Conservation (phyloP, 108 stramenopile genomes). For the Skeletonema tropicum region DNA sequence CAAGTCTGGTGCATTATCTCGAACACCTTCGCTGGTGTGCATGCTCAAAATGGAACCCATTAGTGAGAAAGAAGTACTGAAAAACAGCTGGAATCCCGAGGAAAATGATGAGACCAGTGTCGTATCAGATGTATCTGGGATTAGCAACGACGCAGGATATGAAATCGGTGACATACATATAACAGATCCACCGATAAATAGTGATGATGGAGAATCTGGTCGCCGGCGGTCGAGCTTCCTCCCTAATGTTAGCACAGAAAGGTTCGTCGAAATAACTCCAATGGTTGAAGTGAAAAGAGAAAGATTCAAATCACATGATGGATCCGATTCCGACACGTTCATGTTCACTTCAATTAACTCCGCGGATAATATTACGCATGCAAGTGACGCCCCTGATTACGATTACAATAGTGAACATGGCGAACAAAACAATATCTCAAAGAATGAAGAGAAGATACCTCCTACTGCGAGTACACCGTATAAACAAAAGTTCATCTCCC, state of each 20-base stretch:
- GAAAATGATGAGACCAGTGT: background rate
- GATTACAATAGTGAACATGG: constrained; percentile 15
- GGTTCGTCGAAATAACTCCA: background rate
- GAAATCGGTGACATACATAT: background rate
- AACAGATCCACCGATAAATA: background rate
- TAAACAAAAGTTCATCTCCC: constrained; percentile 8
- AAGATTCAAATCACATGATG: background rate
- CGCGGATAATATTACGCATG: constrained; percentile 14
- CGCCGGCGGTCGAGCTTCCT: background rate
- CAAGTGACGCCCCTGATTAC: constrained; percentile 17
- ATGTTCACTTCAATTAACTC: constrained; percentile 6
- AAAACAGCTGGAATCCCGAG: background rate
- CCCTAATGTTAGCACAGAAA: background rate
- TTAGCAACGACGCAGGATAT: background rate
- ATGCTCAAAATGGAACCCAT: constrained; percentile 1
- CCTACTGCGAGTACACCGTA: background rate
- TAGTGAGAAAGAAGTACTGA: background rate
- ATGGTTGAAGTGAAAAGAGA: background rate
- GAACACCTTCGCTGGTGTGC: background rate
- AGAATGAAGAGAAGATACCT: background rate
- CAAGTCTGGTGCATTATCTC: background rate
- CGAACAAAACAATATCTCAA: background rate
- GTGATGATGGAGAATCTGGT: background rate
- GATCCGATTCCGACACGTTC: background rate
- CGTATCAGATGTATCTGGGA: background rate